Evolutionary conservation across 139 green algal species (phyloP).

Genomic region (Chlorokybus atmophyticus): DNA sequence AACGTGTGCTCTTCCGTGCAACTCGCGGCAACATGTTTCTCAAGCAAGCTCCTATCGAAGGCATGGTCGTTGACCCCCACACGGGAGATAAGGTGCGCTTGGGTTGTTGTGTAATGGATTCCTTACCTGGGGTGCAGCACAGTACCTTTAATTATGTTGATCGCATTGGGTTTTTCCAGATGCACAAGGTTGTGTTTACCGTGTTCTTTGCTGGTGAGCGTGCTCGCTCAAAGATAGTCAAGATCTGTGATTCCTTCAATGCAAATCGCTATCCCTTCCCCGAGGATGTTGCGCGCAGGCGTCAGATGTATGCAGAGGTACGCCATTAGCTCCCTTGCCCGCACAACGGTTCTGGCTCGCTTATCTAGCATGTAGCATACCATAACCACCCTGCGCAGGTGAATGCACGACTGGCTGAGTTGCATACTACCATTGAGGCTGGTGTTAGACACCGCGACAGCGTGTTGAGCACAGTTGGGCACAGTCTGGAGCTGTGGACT

Average conservation of each 20-base stretch:
- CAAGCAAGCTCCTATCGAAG: slow-evolving; percentile 44
- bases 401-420: slow-evolving; percentile 64
- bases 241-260: slow-evolving; percentile 88
- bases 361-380: not conserved
- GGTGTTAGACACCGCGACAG: slow-evolving; percentile 52
- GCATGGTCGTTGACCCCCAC: slow-evolving; percentile 56
- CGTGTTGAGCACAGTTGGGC: slow-evolving; percentile 53
- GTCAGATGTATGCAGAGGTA: slow-evolving; percentile 75
- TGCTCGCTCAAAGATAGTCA: slow-evolving; percentile 77
- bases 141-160: no score
- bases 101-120: no score
- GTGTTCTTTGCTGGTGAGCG: slow-evolving; percentile 95
- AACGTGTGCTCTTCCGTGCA: slow-evolving; percentile 91
- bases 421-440: slow-evolving; percentile 80
- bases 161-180: slow-evolving; percentile 11
- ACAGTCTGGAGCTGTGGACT: slow-evolving; percentile 50
- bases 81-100: slow-evolving; percentile 57
- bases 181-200: slow-evolving; percentile 84
- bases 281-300: slow-evolving; percentile 71
- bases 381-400: slow-evolving; percentile 28
- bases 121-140: no score
- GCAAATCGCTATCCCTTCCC: slow-evolving; percentile 96
- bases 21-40: slow-evolving; percentile 99
- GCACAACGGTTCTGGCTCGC: no score
- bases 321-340: not conserved